phyloP scores from a whole-genome alignment of 164 flowering plant species.

The Amborella trichopoda region DNA sequence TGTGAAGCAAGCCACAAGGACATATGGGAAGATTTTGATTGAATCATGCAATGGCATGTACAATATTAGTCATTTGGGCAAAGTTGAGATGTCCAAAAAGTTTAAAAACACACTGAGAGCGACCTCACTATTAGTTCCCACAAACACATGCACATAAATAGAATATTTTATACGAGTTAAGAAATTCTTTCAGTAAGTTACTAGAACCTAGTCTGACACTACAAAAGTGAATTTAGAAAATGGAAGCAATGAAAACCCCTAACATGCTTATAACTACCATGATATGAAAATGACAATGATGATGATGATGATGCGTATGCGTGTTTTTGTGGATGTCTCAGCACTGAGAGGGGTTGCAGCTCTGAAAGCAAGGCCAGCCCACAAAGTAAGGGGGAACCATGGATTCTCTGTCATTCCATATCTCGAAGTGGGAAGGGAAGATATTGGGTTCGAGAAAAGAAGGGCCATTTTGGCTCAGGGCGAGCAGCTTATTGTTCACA shows the following conservation, averaged over 20 bases:
- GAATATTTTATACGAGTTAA: neutral
- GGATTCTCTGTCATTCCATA: conserved; percentile 10
- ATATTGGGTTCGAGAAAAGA: conserved; percentile 39
- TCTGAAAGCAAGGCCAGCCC: conserved; percentile 56
- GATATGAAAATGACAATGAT: neutral
- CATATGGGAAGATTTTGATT: no score
- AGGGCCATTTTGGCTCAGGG: conserved; percentile 53
- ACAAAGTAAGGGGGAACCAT: conserved; percentile 39
- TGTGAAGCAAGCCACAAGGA: no score
- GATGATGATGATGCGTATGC: neutral
- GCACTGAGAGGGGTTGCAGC: conserved; percentile 83
- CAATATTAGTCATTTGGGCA: no score
- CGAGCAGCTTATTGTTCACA: conserved; percentile 32
- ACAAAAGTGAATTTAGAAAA: neutral
- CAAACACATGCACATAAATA: no score
- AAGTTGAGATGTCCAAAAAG: no score
- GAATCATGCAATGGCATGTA: no score
- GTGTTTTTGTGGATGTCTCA: conserved; percentile 7
- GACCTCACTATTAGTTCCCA: no score
- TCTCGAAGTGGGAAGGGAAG: conserved; percentile 19
- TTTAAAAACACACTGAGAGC: no score
- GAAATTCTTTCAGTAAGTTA: neutral
- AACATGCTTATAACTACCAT: no score
- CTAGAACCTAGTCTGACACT: neutral
- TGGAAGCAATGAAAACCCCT: neutral